Conservation (phyloP, 1,139 yeast genomes). For the Kurtzmaniella quercitrusa region DNA sequence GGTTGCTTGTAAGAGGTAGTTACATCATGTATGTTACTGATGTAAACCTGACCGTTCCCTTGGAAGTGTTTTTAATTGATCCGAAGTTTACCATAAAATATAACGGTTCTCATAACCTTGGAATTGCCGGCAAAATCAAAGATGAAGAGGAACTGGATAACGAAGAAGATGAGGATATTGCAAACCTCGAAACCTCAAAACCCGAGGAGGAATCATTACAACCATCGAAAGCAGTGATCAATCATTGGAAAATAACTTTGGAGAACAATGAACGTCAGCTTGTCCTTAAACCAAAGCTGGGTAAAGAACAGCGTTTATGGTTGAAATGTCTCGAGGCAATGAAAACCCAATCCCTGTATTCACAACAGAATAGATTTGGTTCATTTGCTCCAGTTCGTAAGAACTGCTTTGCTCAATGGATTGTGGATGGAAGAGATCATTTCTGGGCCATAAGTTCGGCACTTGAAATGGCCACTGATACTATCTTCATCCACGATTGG, state of each 20-base stretch:
- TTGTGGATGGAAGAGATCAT: slow-evolving; percentile 95
- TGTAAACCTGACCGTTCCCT: slow-evolving; percentile 78
- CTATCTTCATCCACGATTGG: slow-evolving; percentile 96
- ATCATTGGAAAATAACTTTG: slow-evolving; percentile 56
- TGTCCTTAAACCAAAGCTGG: slow-evolving; percentile 69
- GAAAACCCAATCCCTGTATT: slow-evolving; percentile 69
- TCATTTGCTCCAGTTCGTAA: slow-evolving; percentile 91
- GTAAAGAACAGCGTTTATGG: slow-evolving; percentile 72
- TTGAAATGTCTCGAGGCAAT: slow-evolving; percentile 65
- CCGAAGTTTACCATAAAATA: slow-evolving; percentile 54
- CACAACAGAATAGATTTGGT: slow-evolving; percentile 67
- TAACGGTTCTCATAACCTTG: slow-evolving; percentile 28
- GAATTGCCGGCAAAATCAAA: slow-evolving; percentile 11
- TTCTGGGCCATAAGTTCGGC: slow-evolving; percentile 96
- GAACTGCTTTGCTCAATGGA: slow-evolving; percentile 90
- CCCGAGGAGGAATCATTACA: slow-evolving; percentile 16
- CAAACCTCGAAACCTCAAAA: slow-evolving; percentile 31
- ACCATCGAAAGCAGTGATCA: slow-evolving; percentile 22
- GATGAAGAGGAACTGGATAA: slow-evolving; percentile 20
- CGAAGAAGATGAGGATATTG: slow-evolving; percentile 39
- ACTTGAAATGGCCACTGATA: slow-evolving; percentile 89
- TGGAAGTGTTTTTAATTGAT: slow-evolving; percentile 88
- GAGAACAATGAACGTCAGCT: slow-evolving; percentile 78
- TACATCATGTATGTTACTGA: slow-evolving; percentile 84
- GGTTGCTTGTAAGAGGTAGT: slow-evolving; percentile 85